Evolutionary conservation across 495 filamentous ascomycete species (phyloP), one percentile per base, ranked within the genome.

Genomic region (Emericellopsis terricola): DNA sequence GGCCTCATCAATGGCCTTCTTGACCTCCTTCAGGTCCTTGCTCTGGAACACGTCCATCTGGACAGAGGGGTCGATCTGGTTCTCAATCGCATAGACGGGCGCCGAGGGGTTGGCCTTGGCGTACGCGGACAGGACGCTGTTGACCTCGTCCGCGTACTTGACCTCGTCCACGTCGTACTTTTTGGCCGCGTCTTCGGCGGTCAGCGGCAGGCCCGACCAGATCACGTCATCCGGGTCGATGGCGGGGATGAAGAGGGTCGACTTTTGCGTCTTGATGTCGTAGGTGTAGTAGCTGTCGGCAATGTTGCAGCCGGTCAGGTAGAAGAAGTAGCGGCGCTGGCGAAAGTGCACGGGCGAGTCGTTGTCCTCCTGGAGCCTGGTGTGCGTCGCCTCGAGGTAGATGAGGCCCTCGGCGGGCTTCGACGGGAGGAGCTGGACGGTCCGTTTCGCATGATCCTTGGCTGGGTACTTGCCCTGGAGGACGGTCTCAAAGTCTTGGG

Each of bases 311-410:
- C 91, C 91, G 11, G 82, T 82, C 17, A 99, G 64, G 57, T 99
- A 96, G 71, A 79, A 94, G 63, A 99, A 96, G 45, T 70, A 75
- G 33, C 91, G 78, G 44, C 86, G 78, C 57, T 99, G 91, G 42
- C 80, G 65, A 44, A 91, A 91, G 0, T 70, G 81, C 49, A 71
- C 62, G 3, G 71, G 54, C 55, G 78, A 72, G 46, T 94, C 85
- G 50, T 76, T 78, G 56, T 94, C 85, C 51, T 94, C 80, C 19
- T 78, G 62, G 44, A 87, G 49, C 34, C 65, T 71, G 39, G 75
- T 82, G 51, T 74, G 73, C 44, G 84, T 76, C 28, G 75, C 79
- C 62, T 96, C 85, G 33, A 97, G 69, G 52, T 94, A 97, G 28
- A 97, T 66, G 3, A 77, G 58, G 13, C 78, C 77, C 13, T 56